A percentile compares a stretch with the other conserved stretches of the same genome.
Conservation (phyloP, 148 eudicot species). For the Rhododendron simsii region DNA sequence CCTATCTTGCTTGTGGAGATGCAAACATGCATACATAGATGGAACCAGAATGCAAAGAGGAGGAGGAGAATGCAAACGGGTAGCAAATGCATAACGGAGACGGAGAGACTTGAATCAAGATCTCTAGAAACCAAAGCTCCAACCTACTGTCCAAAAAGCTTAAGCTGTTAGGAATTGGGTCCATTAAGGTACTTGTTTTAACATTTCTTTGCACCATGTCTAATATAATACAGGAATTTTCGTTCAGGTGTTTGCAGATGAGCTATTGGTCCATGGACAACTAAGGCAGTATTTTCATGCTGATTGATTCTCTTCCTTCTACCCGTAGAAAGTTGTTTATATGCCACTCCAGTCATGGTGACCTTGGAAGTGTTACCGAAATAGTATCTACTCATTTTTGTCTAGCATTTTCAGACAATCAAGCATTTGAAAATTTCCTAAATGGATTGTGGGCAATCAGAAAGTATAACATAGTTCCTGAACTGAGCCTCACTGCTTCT, state of each 20-base stretch:
- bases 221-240: constrained; percentile 5
- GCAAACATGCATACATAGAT: neutral
- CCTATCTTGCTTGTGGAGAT: neutral
- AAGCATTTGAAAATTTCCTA: constrained; percentile 37
- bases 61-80: neutral
- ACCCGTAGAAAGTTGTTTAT: constrained; percentile 18
- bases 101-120: neutral
- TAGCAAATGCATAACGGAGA: neutral
- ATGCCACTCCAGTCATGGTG: constrained; percentile 24
- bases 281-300: constrained; percentile 37
- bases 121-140: neutral
- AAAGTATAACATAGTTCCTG: constrained; percentile 27
- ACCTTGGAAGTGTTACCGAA: constrained; percentile 48
- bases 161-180: neutral
- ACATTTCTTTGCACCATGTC: constrained; percentile 1
- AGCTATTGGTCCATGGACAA: constrained; percentile 40
- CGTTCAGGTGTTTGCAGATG: constrained; percentile 73
- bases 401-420: constrained; percentile 37
- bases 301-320: constrained; percentile 34
- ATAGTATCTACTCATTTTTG: constrained; percentile 54
- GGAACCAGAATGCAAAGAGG: neutral
- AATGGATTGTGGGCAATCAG: constrained; percentile 31
- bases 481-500: constrained; percentile 51
- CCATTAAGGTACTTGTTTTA: constrained; percentile 10
- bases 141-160: neutral